phyloP scores from a whole-genome alignment of 495 filamentous ascomycete species.

The Saxispiralis lemnorum region DNA sequence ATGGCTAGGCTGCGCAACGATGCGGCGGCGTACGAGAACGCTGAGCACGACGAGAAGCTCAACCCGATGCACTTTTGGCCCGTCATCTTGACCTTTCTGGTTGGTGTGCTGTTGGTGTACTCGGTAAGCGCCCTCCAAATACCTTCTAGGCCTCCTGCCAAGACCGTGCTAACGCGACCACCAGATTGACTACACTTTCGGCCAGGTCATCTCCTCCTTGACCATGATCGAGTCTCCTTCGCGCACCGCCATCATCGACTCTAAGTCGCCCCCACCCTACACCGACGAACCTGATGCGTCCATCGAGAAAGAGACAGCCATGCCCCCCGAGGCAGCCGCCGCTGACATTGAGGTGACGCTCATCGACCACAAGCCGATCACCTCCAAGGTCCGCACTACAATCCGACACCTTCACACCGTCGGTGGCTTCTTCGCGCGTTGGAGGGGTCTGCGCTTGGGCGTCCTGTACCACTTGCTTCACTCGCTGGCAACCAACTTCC shows the following conservation, averaged over 20 bases:
- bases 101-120: constrained; percentile 13
- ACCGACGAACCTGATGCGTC: constrained; percentile 17
- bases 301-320: constrained; percentile 17
- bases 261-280: constrained; percentile 21
- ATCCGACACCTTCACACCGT: constrained; percentile 38
- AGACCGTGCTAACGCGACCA: constrained; percentile 5
- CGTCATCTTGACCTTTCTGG: constrained; percentile 13
- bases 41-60: constrained; percentile 2
- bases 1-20: constrained; percentile 5
- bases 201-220: constrained; percentile 39
- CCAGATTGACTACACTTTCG: constrained; percentile 38
- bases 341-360: constrained; percentile 16
- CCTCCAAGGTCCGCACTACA: constrained; percentile 37
- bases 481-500: constrained; percentile 13
- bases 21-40: constrained; percentile 6
- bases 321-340: constrained; percentile 15
- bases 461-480: constrained; percentile 22
- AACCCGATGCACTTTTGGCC: constrained; percentile 5
- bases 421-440: constrained; percentile 37
- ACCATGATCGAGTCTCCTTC: constrained; percentile 44
- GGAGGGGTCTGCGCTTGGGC: constrained; percentile 37
- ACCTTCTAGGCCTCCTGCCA: background rate
- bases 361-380: constrained; percentile 37
- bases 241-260: constrained; percentile 38
- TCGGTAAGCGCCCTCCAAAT: constrained; percentile 12